These are phyloP conservation scores for Aspergillus taichungensis DNA, from an alignment of 495 filamentous ascomycete species.

Conservation along the genomic window DNA sequence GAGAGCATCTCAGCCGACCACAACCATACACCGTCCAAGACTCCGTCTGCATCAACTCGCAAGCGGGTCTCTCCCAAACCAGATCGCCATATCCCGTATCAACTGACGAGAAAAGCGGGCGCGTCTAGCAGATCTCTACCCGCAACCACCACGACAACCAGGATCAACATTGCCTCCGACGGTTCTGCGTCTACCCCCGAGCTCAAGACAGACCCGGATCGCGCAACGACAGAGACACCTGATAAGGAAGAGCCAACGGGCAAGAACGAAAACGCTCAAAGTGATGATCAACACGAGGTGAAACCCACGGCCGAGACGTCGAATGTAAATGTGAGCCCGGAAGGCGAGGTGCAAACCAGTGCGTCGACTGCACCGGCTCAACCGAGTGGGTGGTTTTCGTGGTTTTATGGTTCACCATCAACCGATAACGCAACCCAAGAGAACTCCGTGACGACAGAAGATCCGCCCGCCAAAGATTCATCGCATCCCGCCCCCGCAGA, in stretches of 20 bases:
- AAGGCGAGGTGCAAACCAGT: conserved; percentile 4
- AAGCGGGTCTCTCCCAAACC: conserved; percentile 20
- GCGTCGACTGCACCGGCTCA: conserved; percentile 20
- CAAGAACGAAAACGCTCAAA: conserved; percentile 6
- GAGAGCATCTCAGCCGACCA: conserved; percentile 62
- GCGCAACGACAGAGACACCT: conserved; percentile 10
- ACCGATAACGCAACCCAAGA: conserved; percentile 7
- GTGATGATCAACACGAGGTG: conserved; percentile 14
- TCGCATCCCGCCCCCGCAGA: conserved; percentile 11
- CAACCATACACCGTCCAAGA: conserved; percentile 32
- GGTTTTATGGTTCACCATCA: conserved; percentile 35
- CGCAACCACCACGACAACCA: conserved; percentile 38
- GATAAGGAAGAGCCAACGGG: conserved; percentile 17
- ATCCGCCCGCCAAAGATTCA: conserved; percentile 12
- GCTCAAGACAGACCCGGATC: conserved; percentile 13
- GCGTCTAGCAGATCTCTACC: conserved; percentile 40
- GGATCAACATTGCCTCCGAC: conserved; percentile 42
- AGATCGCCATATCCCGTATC: conserved; percentile 26
- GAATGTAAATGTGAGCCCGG: conserved; percentile 1
- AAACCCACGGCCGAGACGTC: not conserved
- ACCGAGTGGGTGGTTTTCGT: conserved; percentile 49
- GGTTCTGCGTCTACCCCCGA: conserved; percentile 30
- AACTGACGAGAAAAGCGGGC: conserved; percentile 33
- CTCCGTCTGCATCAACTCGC: conserved; percentile 25
- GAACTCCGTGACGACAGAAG: conserved; percentile 11